Evolutionary conservation across 352 stramenopile species (phyloP), one percentile per base, ranked within the genome.

Genomic region (Elongisporangium anandrum): DNA sequence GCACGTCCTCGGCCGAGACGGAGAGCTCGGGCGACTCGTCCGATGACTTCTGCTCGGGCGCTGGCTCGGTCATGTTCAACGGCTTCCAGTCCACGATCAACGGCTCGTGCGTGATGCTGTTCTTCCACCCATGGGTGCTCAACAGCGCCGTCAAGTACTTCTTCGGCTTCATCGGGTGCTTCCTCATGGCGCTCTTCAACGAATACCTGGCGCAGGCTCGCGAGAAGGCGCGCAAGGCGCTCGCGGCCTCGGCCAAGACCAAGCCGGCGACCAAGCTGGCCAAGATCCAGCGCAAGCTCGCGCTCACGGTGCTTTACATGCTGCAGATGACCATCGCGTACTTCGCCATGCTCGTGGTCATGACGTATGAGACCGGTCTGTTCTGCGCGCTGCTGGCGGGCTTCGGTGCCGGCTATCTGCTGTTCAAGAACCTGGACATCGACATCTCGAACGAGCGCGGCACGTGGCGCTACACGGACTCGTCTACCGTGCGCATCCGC

Each of bases 251-350:
- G 56, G 71, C 54, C 61, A 75, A 60, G 69, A 74, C 54, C 57
- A 79, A 57, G 26, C 60, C 47, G 23, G 57, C 24, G 21, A 71
- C 85, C 73, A 88, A 85, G 54, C 57, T 72, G 39, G 68, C 82
- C 72, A 86, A 88, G 60, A 69, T 83, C 53, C 65, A 69, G 63
- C 87, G 82, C 69, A 91, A 93, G 58, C 49, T 77, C 20, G 48
- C 76, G 26, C 65, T 93, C 26, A 67, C 82, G 45, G 52, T 81
- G 51, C 59, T 89, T 53, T 93, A 93, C 71, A 90, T 90, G 80
- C 63, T 80, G 24, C 80, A 92, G 63, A 89, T 93, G 81, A 88
- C 80, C 24, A 72, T 93, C 56, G 84, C 81, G 59, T 93, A 93
- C 69, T 76, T 93, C 55, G 79, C 75, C 4, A 93, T 93, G 84